Base-by-base conservation (phyloP, 768 basidiomycete genomes). In the Tricholoma terreum region DNA sequence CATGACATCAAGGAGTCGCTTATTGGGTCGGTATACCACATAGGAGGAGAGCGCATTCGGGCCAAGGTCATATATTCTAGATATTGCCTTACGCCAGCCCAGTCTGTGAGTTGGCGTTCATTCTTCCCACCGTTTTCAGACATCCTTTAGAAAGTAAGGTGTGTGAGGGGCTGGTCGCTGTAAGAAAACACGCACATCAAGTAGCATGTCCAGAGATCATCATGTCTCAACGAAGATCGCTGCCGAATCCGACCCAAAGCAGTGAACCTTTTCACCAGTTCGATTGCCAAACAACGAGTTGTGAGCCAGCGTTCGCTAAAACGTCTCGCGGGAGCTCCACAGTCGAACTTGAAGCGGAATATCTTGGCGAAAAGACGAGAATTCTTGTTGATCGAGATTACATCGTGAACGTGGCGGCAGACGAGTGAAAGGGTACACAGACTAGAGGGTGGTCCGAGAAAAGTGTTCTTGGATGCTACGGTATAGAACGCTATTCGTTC, bases 151-250 rank as follows among this genome's bases (percentile, higher is more conserved):
- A 27, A 24, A 51, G 19, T 7, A 33, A 21, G 50, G 38, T 38
- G 54, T 36, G 36, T 34, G 49, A 45, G 21, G 22, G n/a, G 15
- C 21, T 7, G 22, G 19, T 45, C 4, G 15, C 5, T 15, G 12
- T 11, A 22, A n/a, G 24, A 56, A 34, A 50, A 50, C 12, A 65
- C 71, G 40, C 54, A 73, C 81, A 85, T 82, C 34, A 84, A 55
- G 59, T 80, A 83, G 10, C 71, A 76, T 15, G 74, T 78, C 84
- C 84, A 85, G 14, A 84, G 68, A 60, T 82, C 81, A 50, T 80
- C 73, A 30, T 55, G 50, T 24, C 57, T 52, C 27, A 67, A 64
- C 3, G 56, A 49, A 19, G 52, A 49, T 51, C 58, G 63, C 8
- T 52, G 56, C 51, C 75, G 74, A 55, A 85, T 76, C 55, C 77